Evolutionary conservation across 768 basidiomycete species (phyloP), one percentile per base, ranked within the genome.

Genomic region (Mycena pura): DNA sequence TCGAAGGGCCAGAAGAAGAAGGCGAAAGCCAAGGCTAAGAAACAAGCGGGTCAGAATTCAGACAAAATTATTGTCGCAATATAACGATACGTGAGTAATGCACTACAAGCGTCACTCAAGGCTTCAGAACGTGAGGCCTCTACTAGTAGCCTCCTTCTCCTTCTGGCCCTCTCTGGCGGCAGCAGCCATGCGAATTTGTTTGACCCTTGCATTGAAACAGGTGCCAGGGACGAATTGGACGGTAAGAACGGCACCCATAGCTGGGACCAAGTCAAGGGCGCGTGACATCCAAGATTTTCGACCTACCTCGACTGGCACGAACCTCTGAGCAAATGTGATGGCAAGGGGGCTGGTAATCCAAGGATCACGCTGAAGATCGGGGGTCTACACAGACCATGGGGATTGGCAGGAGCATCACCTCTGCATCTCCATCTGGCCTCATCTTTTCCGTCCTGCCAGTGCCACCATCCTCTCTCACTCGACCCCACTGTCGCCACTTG

Each of bases 201-300:
- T 93, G 57, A 88, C 78, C 62, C 86, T 86, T 62, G 86, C 82
- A 71, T 91, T 93, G 78, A 91, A 88, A 71, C 86, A 82, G 4
- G 89, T 91, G 89, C 92, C 92, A 14, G 92, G 79, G 21, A 85
- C 72, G 71, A 95, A 93, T 71, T 88, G 86, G 39, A 95, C 77
- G 34, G 83, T 67, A 95, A 95, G 78, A 91, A 96, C 9, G 91
- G 90, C 0, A 91, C 90, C 93, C 93, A 94, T 41, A 93, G 80
- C 90, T 92, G 64, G 25, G 51, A 22, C 31, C 27, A 17, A 44
- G n/a, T 21, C 15, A 15, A 14, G 28, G 22, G 19, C n/a, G n/a
- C 24, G 36, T 29, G 17, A 45, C 22, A 34, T 21, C 28, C 17
- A 31, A 10, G 21, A 43, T 3, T 21, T 21, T n/a, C 8, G 31